A percentile compares a stretch with the other conserved stretches of the same genome.
Evolutionary conservation across 176 grass and related monocot species (phyloP).

Genomic region (Luzula sylvatica): DNA sequence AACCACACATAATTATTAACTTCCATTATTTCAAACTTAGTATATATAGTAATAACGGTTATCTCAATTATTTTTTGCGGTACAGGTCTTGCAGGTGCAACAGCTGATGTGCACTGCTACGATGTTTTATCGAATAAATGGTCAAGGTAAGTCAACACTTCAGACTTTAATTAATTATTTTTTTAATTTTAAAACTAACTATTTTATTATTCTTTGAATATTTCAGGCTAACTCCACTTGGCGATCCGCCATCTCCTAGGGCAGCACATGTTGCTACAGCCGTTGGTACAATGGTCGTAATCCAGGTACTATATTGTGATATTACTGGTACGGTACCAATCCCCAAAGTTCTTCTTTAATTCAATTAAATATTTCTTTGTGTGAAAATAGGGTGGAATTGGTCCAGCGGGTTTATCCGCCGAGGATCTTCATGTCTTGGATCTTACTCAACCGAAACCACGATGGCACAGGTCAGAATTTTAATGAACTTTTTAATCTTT

Average conservation of each 20-base stretch:
- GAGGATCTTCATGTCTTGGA: slow-evolving; percentile 99
- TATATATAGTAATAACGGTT: too few species aligned
- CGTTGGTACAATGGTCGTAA: slow-evolving; percentile 99
- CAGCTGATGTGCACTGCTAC: slow-evolving; percentile 98
- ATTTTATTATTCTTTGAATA: background rate
- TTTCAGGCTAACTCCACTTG: slow-evolving; percentile 84
- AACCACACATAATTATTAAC: too few species aligned
- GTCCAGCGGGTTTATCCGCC: slow-evolving; percentile 96
- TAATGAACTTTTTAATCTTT: background rate
- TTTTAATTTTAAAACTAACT: slow-evolving; percentile 12
- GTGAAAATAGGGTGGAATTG: slow-evolving; percentile 83
- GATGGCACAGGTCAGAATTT: slow-evolving; percentile 89
- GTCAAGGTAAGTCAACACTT: slow-evolving; percentile 59
- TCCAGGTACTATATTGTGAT: slow-evolving; percentile 54
- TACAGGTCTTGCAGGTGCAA: slow-evolving; percentile 90
- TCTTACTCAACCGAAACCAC: slow-evolving; percentile 87
- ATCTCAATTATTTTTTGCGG: slow-evolving; percentile 23
- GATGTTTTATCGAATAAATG: slow-evolving; percentile 89
- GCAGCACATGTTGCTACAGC: slow-evolving; percentile 98
- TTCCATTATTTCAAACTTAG: too few species aligned
- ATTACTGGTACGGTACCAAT: background rate
- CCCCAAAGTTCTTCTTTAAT: background rate
- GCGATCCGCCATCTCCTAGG: slow-evolving; percentile 93
- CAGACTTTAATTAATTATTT: slow-evolving; percentile 23
- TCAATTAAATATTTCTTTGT: too few species aligned